Percentiles rank a stretch among this genome's conserved stretches.
These are phyloP conservation scores for Coprinopsis strossmayeri DNA, from an alignment of 768 basidiomycete genomes.

Conservation along the genomic window DNA sequence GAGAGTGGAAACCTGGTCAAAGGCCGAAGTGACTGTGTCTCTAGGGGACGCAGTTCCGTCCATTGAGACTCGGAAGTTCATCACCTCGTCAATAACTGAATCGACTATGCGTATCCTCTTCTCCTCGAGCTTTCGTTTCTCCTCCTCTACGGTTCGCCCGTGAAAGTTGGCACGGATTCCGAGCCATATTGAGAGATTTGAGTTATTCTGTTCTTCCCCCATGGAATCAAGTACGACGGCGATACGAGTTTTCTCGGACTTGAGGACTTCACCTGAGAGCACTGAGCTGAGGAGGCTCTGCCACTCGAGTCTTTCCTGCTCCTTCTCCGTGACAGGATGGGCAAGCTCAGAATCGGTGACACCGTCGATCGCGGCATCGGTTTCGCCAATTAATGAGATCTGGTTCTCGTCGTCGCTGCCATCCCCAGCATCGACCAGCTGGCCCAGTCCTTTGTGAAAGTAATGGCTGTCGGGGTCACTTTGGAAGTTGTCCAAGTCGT, in stretches of 20 bases:
- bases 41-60: conserved; percentile 26
- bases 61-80: conserved; percentile 57
- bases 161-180: conserved; percentile 85
- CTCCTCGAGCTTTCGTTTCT: conserved; percentile 76
- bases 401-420: conserved; percentile 75
- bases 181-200: conserved; percentile 76
- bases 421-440: conserved; percentile 61
- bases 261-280: conserved; percentile 88
- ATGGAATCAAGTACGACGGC: conserved; percentile 69
- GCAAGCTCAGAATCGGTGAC: conserved; percentile 57
- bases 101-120: conserved; percentile 77
- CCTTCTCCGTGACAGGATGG: conserved; percentile 63
- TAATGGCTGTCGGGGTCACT: conserved; percentile 83
- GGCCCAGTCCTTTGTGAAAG: conserved; percentile 63
- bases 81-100: conserved; percentile 76
- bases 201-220: conserved; percentile 61
- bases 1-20: conserved; percentile 57
- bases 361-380: conserved; percentile 46
- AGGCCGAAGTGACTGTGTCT: conserved; percentile 35
- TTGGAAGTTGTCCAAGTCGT: conserved; percentile 57
- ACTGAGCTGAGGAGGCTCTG: conserved; percentile 93
- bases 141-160: conserved; percentile 74
- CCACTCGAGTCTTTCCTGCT: conserved; percentile 88
- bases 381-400: conserved; percentile 32
- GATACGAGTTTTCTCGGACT: conserved; percentile 91